Evolutionary conservation across 352 stramenopile genomes (phyloP).

Genomic region (Phytophthora sp.): DNA sequence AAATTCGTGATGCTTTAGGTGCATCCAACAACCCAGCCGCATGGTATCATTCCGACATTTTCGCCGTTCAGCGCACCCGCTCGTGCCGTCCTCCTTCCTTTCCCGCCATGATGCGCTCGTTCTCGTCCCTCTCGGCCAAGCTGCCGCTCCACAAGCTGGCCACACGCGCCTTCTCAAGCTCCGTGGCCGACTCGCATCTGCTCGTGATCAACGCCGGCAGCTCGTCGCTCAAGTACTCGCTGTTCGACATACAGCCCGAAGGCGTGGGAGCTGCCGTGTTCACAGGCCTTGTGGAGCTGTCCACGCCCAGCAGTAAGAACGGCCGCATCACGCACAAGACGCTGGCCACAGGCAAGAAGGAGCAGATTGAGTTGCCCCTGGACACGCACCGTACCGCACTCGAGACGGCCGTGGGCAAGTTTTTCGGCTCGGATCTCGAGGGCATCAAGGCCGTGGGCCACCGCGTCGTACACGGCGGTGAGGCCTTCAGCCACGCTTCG

Average conservation of each 20-base stretch:
- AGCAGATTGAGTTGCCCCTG: conserved; percentile 56
- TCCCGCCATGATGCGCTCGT: conserved; percentile 26
- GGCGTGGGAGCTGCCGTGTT: conserved; percentile 67
- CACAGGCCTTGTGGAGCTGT: conserved; percentile 80
- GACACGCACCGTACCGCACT: conserved; percentile 65
- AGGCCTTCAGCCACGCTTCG: conserved; percentile 69
- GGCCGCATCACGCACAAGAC: conserved; percentile 76
- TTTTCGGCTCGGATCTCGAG: conserved; percentile 59
- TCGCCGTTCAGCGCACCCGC: conserved; percentile 8
- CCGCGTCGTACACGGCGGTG: conserved; percentile 89
- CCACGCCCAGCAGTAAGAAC: conserved; percentile 59
- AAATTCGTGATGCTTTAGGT: conserved; percentile 11
- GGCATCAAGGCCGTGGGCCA: conserved; percentile 84
- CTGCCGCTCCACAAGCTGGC: conserved; percentile 14
- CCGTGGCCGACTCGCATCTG: conserved; percentile 40
- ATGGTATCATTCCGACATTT: conserved; percentile 27
- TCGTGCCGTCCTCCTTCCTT: background rate
- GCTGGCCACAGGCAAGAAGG: conserved; percentile 51
- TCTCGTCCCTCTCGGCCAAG: conserved; percentile 32
- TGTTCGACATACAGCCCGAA: conserved; percentile 56
- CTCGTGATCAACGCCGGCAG: conserved; percentile 83
- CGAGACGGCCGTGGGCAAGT: conserved; percentile 62
- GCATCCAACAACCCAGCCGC: conserved; percentile 19
- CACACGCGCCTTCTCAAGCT: conserved; percentile 38
- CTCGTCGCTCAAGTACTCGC: conserved; percentile 89